Evolutionary conservation across 495 filamentous ascomycete species (phyloP), one percentile per base, ranked within the genome.

Genomic region (Hypoxylon perforatum): DNA sequence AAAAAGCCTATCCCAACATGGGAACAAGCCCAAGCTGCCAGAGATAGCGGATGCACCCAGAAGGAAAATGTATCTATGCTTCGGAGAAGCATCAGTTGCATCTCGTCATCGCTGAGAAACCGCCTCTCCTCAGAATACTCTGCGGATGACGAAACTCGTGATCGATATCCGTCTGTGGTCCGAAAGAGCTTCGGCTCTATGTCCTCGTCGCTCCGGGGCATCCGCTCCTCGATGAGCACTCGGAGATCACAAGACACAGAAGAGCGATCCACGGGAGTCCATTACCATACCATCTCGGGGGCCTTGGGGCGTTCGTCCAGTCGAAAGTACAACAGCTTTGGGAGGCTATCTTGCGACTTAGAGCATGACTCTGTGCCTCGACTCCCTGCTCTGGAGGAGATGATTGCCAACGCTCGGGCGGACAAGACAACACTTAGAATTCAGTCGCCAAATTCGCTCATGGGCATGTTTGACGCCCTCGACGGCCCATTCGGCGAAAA

Each of bases 181-280:
- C 57, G 68, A 17, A 69, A 69, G 55, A 71, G 65, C 39, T 61
- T 71, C 23, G 61, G 68, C 42, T 73, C 68, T 17, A 59, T 73
- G 51, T 64, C 68, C 1, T 69, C 61, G 38, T 69, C 71, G 15
- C 39, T 71, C 51, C 49, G 68, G 52, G 66, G 47, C 8, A 52
- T 63, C n/a, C 62, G 49, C 15, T 30, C 42, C 25, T 64, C 56
- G 7, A 39, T 60, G 15, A 30, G 47, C 55, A 61, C 53, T 18
- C 51, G 41, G 14, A 35, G 9, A 11, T 69, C 58, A 17, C 64
- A 59, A 22, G 46, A 59, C 33, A 52, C 15, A 23, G 49, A 50
- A 10, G n/a, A 35, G 23, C 54, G 25, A 47, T 25, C 46, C 18
- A 50, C 54, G 39, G 57, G 46, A 6, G 15, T 54, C 8, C 33